phyloP scores from a whole-genome alignment of 805 yeast species.

The Lachancea kluyveri region DNA sequence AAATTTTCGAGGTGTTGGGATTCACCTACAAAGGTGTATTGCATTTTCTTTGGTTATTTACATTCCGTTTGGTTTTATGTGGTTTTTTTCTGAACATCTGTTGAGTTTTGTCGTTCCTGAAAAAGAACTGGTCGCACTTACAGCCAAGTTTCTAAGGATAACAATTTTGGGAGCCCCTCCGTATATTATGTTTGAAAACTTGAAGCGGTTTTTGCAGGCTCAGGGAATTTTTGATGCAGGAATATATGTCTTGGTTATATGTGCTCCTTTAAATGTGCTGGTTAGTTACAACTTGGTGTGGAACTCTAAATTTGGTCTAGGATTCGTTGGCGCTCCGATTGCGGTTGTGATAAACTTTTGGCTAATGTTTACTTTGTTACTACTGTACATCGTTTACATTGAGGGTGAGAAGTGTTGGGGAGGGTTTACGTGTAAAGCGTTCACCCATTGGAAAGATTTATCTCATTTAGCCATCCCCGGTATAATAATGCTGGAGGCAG shows the following conservation, averaged over 20 bases:
- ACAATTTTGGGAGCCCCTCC: constrained; percentile 74
- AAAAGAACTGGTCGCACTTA: constrained; percentile 45
- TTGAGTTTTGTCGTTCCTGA: constrained; percentile 42
- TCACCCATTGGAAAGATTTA: constrained; percentile 54
- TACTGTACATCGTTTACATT: constrained; percentile 47
- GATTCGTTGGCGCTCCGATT: constrained; percentile 76
- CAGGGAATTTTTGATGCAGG: constrained; percentile 86
- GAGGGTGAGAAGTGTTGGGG: constrained; percentile 71
- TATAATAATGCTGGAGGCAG: constrained; percentile 73
- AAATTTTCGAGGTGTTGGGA: constrained; percentile 59
- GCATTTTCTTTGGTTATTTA: constrained; percentile 50
- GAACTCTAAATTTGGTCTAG: constrained; percentile 61
- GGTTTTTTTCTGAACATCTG: constrained; percentile 55
- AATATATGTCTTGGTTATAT: constrained; percentile 54
- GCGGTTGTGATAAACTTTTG: constrained; percentile 71
- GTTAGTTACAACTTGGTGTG: constrained; percentile 71
- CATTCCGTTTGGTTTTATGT: constrained; percentile 49
- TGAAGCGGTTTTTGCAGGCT: constrained; percentile 77
- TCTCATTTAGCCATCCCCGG: constrained; percentile 64
- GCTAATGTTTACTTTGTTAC: constrained; percentile 53
- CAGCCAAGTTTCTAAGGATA: constrained; percentile 53
- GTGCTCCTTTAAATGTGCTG: constrained; percentile 66
- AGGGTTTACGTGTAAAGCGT: constrained; percentile 46
- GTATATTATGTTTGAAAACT: constrained; percentile 67
- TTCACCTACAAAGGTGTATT: constrained; percentile 67